Evolutionary conservation across 306 rosid species (phyloP).

Genomic region (Astragalus glycyphyllos): DNA sequence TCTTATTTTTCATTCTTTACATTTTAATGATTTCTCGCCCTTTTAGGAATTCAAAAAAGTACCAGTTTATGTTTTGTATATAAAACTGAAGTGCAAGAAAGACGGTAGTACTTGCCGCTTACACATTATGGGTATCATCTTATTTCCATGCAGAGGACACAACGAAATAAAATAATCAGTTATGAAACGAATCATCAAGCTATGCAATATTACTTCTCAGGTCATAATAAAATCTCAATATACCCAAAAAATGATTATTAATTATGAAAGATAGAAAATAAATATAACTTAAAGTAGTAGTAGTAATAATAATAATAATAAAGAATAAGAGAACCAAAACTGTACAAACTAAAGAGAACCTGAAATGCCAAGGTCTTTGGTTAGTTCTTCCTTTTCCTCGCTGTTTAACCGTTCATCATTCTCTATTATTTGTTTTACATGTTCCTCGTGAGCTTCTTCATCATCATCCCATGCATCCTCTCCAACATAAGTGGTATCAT

Average conservation of each 20-base stretch:
- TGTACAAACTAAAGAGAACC: conserved; percentile 53
- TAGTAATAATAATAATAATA: no score
- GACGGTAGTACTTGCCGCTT: conserved; percentile 3
- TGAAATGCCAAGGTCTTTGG: conserved; percentile 71
- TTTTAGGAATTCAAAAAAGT: neutral
- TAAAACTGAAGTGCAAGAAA: conserved; percentile 33
- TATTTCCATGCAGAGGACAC: conserved; percentile 13
- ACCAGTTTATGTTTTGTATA: conserved; percentile 16
- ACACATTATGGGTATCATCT: conserved; percentile 22
- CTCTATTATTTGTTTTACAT: conserved; percentile 67
- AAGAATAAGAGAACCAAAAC: conserved; percentile 8
- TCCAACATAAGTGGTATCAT: conserved; percentile 85
- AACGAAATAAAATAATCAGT: conserved; percentile 2
- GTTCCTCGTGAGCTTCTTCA: conserved; percentile 58
- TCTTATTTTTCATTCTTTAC: conserved; percentile 7
- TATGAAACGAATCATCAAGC: conserved; percentile 24
- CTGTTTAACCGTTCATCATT: conserved; percentile 58
- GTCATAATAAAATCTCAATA: conserved; percentile 8
- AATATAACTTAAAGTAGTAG: neutral
- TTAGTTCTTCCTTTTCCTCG: conserved; percentile 67
- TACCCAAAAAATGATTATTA: neutral
- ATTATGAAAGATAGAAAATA: neutral
- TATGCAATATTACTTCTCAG: conserved; percentile 3
- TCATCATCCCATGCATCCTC: conserved; percentile 99
- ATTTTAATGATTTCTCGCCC: neutral